Evolutionary conservation across 2,329 filamentous ascomycete genomes (phyloP).

Genomic region (Fusarium lyarnte): DNA sequence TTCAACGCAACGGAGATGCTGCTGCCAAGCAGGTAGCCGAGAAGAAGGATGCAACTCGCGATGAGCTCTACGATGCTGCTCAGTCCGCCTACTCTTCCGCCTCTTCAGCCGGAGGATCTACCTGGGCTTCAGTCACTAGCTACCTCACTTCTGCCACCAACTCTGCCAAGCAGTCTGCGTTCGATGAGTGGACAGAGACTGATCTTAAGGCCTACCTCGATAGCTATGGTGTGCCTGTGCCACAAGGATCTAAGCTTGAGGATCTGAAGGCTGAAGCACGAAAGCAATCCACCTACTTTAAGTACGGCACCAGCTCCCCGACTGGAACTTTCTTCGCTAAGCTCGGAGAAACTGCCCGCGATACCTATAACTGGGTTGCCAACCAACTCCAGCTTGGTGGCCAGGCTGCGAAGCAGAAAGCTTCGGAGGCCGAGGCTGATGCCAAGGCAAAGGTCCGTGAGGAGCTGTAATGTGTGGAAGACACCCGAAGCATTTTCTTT

Average conservation of each 20-base stretch:
- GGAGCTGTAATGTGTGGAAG: constrained; percentile 56
- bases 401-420: constrained; percentile 60
- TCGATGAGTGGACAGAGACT: constrained; percentile 77
- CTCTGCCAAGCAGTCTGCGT: constrained; percentile 70
- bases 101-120: constrained; percentile 64
- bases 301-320: constrained; percentile 76
- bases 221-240: constrained; percentile 75
- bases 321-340: constrained; percentile 73
- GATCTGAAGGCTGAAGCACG: constrained; percentile 76
- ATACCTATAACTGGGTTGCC: constrained; percentile 62
- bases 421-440: constrained; percentile 47
- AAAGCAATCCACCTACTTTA: constrained; percentile 79
- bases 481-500: not conserved
- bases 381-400: constrained; percentile 60
- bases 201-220: constrained; percentile 84
- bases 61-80: constrained; percentile 76
- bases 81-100: constrained; percentile 69
- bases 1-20: constrained; percentile 61
- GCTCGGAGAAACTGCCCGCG: constrained; percentile 60
- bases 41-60: constrained; percentile 72
- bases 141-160: constrained; percentile 74
- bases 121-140: constrained; percentile 75
- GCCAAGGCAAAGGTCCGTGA: constrained; percentile 53
- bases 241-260: constrained; percentile 74
- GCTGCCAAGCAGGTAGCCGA: constrained; percentile 68